Evolutionary conservation across 192 early-diverging fungal genomes (phyloP).

Genomic region (Coemansia sp.): DNA sequence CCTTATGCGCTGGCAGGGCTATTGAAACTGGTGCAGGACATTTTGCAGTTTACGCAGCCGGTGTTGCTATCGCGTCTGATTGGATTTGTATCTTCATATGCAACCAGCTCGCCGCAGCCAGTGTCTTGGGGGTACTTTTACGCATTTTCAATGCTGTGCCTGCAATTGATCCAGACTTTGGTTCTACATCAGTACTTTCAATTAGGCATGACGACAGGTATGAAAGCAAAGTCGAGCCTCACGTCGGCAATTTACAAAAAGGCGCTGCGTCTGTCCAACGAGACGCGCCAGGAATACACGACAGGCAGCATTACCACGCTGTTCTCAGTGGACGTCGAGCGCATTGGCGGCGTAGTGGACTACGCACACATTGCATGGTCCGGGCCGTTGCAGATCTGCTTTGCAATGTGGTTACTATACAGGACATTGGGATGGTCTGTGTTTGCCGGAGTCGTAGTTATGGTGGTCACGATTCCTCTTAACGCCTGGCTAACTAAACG

Average conservation of each 20-base stretch:
- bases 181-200: conserved; percentile 86
- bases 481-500: conserved; percentile 65
- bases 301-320: conserved; percentile 72
- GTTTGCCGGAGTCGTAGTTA: conserved; percentile 80
- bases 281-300: conserved; percentile 74
- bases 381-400: conserved; percentile 72
- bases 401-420: conserved; percentile 78
- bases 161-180: conserved; percentile 72
- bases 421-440: conserved; percentile 75
- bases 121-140: conserved; percentile 77
- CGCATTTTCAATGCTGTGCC: conserved; percentile 74
- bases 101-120: conserved; percentile 55
- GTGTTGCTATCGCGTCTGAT: conserved; percentile 72
- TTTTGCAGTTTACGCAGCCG: conserved; percentile 77
- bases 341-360: conserved; percentile 61
- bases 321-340: conserved; percentile 67
- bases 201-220: conserved; percentile 60
- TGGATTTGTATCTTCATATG: conserved; percentile 49
- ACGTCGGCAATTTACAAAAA: conserved; percentile 86
- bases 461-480: conserved; percentile 80
- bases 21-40: conserved; percentile 77
- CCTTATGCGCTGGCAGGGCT: conserved; percentile 71
- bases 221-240: conserved; percentile 71
- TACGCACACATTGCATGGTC: conserved; percentile 76
- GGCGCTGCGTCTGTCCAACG: conserved; percentile 74